Conservation (phyloP, 306 rosid genomes). For the Quercus parvula region DNA sequence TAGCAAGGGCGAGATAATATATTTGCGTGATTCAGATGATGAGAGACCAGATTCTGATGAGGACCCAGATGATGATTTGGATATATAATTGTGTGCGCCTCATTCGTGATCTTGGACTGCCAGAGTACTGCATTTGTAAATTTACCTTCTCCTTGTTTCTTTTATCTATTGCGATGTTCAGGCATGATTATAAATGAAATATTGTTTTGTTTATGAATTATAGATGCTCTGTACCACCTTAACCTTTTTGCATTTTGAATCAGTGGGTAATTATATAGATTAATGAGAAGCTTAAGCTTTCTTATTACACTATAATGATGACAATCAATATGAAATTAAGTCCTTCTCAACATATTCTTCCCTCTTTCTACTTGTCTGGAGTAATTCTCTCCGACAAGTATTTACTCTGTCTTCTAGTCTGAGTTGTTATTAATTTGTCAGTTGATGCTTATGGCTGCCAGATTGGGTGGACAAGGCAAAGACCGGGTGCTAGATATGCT, state of each 20-base stretch:
- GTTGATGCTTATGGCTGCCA: neutral
- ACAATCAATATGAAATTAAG: neutral
- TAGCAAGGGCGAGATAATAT: slow-evolving; percentile 82
- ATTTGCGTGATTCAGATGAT: slow-evolving; percentile 88
- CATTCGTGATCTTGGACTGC: neutral
- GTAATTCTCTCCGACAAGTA: neutral
- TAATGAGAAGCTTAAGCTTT: neutral
- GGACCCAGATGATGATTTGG: slow-evolving; percentile 97
- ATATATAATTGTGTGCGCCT: slow-evolving; percentile 40
- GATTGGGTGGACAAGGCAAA: neutral
- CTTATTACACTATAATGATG: neutral
- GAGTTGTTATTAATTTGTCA: neutral
- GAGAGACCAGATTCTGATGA: slow-evolving; percentile 99
- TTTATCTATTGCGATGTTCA: neutral
- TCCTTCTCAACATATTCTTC: neutral
- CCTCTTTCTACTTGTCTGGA: neutral
- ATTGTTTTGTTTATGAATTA: neutral
- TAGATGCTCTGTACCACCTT: neutral
- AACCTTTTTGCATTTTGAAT: neutral
- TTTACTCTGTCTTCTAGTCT: neutral
- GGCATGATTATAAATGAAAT: neutral
- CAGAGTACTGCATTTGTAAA: neutral
- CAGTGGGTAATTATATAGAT: neutral
- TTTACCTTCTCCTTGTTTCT: neutral
- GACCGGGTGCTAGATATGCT: neutral